A percentile compares a stretch with the other conserved stretches of the same genome.
phyloP scores from a whole-genome alignment of 768 basidiomycete species.

The Trametes elegans region DNA sequence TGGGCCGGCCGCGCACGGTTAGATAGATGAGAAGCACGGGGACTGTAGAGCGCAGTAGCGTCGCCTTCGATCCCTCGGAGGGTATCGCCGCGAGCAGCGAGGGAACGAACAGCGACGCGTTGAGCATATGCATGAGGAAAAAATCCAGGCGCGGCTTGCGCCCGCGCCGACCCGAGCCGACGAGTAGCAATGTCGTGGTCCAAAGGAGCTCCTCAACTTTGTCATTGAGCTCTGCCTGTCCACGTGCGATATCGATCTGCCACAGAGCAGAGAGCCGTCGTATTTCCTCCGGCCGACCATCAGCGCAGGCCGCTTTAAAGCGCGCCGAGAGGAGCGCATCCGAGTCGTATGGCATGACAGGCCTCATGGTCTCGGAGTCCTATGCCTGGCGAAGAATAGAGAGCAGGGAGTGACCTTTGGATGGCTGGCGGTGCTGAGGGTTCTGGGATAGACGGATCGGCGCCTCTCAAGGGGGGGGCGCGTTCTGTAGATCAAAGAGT shows the following conservation, averaged over 20 bases:
- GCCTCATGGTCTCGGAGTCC: conserved; percentile 46
- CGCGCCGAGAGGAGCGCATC: conserved; percentile 40
- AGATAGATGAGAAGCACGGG: conserved; percentile 36
- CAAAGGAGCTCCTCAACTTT: conserved; percentile 53
- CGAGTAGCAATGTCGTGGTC: conserved; percentile 45
- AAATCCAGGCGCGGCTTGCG: conserved; percentile 51
- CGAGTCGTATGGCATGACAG: conserved; percentile 52
- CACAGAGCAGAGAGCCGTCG: conserved; percentile 41
- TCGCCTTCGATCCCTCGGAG: conserved; percentile 39
- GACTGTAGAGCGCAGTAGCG: conserved; percentile 44
- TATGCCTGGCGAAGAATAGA: conserved; percentile 51
- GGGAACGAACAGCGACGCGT: conserved; percentile 48
- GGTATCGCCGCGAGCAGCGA: conserved; percentile 36
- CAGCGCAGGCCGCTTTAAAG: conserved; percentile 31
- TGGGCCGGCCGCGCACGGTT: conserved; percentile 50
- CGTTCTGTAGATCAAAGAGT: conserved; percentile 30
- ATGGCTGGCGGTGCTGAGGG: conserved; percentile 24
- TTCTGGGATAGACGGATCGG: not conserved
- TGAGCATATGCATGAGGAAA: conserved; percentile 61
- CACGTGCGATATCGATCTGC: conserved; percentile 33
- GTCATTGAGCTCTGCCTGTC: conserved; percentile 35
- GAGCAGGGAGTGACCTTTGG: conserved; percentile 41
- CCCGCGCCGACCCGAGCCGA: conserved; percentile 44
- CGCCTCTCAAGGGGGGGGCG: not conserved
- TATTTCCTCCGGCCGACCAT: conserved; percentile 45